phyloP scores from a whole-genome alignment of 2,329 filamentous ascomycete species.

The Paraphaeosphaeria minitans region DNA sequence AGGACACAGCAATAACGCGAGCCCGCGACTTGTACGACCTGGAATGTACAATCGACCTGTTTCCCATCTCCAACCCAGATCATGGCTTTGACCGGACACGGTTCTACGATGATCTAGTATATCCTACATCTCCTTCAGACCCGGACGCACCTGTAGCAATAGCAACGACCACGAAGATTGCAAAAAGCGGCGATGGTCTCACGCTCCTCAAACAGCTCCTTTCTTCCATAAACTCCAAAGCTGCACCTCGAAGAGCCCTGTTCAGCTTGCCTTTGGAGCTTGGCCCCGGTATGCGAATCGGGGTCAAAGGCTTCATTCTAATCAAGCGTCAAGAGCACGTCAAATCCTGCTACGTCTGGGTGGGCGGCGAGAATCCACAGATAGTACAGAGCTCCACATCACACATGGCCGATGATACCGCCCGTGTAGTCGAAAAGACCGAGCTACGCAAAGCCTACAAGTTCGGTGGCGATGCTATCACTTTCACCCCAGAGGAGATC shows the following conservation, averaged over 20 bases:
- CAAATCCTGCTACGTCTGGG: slow-evolving; percentile 84
- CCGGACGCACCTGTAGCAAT: slow-evolving; percentile 68
- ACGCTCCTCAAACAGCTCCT: slow-evolving; percentile 79
- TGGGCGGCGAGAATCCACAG: slow-evolving; percentile 83
- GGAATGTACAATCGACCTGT: slow-evolving; percentile 88
- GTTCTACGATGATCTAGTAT: slow-evolving; percentile 97
- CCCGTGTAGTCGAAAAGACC: slow-evolving; percentile 74
- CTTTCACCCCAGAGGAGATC: slow-evolving; percentile 85
- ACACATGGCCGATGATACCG: slow-evolving; percentile 77
- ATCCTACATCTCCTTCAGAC: slow-evolving; percentile 69
- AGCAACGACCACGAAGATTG: slow-evolving; percentile 61
- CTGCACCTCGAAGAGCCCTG: slow-evolving; percentile 80
- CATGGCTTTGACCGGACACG: slow-evolving; percentile 78
- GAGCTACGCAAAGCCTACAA: slow-evolving; percentile 94
- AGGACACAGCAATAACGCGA: slow-evolving; percentile 78
- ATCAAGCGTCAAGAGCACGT: slow-evolving; percentile 83
- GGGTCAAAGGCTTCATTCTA: slow-evolving; percentile 90
- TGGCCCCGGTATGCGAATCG: slow-evolving; percentile 81
- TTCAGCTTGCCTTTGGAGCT: slow-evolving; percentile 91
- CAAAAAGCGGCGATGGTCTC: slow-evolving; percentile 75
- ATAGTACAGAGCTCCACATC: slow-evolving; percentile 77
- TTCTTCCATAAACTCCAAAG: slow-evolving; percentile 88
- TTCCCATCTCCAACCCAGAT: slow-evolving; percentile 77
- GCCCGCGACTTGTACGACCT: slow-evolving; percentile 96
- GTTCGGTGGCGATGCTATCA: slow-evolving; percentile 88